Percentiles rank a stretch among this genome's conserved stretches.
Conservation (phyloP, 257 asterid genomes). For the Gentiana macrophylla region DNA sequence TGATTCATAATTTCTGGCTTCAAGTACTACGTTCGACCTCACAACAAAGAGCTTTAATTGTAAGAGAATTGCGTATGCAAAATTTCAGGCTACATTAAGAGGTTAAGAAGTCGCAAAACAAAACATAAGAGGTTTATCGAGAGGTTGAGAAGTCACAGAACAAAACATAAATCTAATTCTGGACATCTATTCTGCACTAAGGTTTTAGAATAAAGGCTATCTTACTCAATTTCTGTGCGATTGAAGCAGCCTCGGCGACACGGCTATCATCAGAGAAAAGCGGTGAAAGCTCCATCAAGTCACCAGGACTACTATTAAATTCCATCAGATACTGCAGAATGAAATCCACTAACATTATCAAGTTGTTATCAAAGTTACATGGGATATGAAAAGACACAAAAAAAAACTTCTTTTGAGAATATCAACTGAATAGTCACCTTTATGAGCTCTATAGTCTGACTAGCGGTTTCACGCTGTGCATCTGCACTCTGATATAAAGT, state of each 20-base stretch:
- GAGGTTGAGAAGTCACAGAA: too few relatives aligned
- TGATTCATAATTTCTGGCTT: too few relatives aligned
- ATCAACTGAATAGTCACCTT: slow-evolving; percentile 38
- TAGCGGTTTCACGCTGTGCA: slow-evolving; percentile 96
- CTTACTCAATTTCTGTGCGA: slow-evolving; percentile 97
- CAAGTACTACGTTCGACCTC: too few relatives aligned
- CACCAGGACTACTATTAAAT: slow-evolving; percentile 95
- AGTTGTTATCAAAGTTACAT: slow-evolving; percentile 10
- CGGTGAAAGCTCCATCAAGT: slow-evolving; percentile 96
- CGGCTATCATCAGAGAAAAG: slow-evolving; percentile 97
- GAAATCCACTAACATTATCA: slow-evolving; percentile 10
- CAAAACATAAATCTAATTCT: background rate
- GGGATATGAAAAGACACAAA: background rate
- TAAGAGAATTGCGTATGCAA: too few relatives aligned
- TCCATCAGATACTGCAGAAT: slow-evolving; percentile 92
- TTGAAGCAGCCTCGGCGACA: slow-evolving; percentile 98
- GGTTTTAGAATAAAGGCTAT: slow-evolving; percentile 10
- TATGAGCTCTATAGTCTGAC: slow-evolving; percentile 92
- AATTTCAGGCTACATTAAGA: too few relatives aligned
- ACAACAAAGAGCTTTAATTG: too few relatives aligned
- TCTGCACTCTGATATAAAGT: slow-evolving; percentile 78
- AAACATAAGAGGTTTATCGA: background rate
- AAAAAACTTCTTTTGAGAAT: background rate
- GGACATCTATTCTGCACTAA: too few relatives aligned
- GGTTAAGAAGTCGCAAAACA: too few relatives aligned